Evolutionary conservation across 1,139 yeast species (phyloP).

Genomic region (Eremothecium cymbalariae): DNA sequence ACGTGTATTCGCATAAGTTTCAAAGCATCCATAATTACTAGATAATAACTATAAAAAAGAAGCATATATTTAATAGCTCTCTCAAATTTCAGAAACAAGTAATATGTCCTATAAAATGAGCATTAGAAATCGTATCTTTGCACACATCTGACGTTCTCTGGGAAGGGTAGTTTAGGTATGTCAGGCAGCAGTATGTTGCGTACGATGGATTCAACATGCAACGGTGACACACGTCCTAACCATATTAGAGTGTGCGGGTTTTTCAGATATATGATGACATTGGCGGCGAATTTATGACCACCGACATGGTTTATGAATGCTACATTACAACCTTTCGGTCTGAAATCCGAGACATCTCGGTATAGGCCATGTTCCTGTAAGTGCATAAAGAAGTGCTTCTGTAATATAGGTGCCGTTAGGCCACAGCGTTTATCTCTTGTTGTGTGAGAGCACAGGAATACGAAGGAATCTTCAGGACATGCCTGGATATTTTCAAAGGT

Average conservation of each 20-base stretch:
- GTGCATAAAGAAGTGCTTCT: constrained; percentile 65
- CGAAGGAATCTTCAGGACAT: constrained; percentile 45
- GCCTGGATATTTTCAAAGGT: constrained; percentile 28
- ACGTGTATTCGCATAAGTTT: too few species aligned
- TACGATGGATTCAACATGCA: constrained; percentile 62
- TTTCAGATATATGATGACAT: constrained; percentile 65
- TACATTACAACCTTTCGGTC: constrained; percentile 68
- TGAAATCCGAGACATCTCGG: constrained; percentile 64
- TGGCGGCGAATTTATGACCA: constrained; percentile 91
- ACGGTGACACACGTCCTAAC: constrained; percentile 80
- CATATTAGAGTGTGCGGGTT: constrained; percentile 67
- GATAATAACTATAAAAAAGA: too few species aligned
- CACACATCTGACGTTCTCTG: constrained; percentile 31
- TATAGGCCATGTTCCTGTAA: constrained; percentile 60
- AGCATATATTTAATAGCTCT: too few species aligned
- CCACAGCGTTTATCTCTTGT: constrained; percentile 94
- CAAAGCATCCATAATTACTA: too few species aligned
- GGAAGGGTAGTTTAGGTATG: constrained; percentile 25
- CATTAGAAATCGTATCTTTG: constrained; percentile 28
- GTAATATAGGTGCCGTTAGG: constrained; percentile 86
- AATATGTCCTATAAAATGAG: too few species aligned
- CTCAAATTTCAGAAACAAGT: too few species aligned
- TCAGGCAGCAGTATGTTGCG: constrained; percentile 40
- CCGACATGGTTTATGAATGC: constrained; percentile 80
- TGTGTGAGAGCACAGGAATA: constrained; percentile 78